Conservation (phyloP, 139 green algal genomes). For the Chlorella vulgaris region DNA sequence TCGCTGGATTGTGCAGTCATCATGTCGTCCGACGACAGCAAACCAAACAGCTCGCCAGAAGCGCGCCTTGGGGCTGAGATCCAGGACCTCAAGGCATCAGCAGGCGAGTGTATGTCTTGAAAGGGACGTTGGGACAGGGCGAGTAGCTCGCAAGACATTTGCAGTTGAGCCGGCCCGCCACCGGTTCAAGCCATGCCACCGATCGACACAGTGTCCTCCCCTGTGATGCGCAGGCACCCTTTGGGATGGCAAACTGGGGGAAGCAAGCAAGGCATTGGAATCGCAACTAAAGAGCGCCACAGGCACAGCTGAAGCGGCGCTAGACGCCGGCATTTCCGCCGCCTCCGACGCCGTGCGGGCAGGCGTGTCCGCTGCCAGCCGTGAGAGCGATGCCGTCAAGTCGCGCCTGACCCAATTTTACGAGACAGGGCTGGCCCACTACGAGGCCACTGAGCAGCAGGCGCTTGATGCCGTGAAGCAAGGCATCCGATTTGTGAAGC, state of each 20-base stretch:
- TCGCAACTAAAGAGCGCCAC: conserved; percentile 20
- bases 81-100: too few relatives aligned
- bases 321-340: conserved; percentile 27
- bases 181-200: too few relatives aligned
- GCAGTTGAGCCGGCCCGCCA: too few relatives aligned
- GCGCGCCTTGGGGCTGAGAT: too few relatives aligned
- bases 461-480: conserved; percentile 10
- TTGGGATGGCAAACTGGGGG: conserved; percentile 3
- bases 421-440: conserved; percentile 29
- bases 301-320: not conserved
- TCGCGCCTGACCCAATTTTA: conserved; percentile 4
- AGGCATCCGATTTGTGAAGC: conserved; percentile 25
- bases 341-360: conserved; percentile 17
- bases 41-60: too few relatives aligned
- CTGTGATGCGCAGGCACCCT: not conserved
- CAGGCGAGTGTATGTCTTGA: too few relatives aligned
- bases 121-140: too few relatives aligned
- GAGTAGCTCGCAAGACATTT: too few relatives aligned
- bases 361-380: not conserved
- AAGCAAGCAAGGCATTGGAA: not conserved
- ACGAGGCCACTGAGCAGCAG: conserved; percentile 13
- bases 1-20: too few relatives aligned
- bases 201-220: not conserved
- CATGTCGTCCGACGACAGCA: too few relatives aligned
- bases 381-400: conserved; percentile 5